Evolutionary conservation across 2,329 filamentous ascomycete species (phyloP).

Genomic region (Penicillium sclerotigenum): DNA sequence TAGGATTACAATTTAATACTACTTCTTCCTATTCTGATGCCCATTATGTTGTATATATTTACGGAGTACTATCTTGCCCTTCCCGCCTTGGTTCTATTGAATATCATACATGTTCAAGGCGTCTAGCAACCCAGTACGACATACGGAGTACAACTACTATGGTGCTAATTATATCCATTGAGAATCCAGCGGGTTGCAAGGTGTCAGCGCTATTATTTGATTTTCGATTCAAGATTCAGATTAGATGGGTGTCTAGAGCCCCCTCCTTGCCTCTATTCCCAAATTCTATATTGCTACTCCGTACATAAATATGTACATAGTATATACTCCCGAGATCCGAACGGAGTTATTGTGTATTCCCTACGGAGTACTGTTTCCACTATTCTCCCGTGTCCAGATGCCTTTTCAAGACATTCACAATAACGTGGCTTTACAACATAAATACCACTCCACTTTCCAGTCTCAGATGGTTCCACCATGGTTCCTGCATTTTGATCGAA

Average conservation of each 20-base stretch:
- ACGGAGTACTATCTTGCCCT: background rate
- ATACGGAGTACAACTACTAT: background rate
- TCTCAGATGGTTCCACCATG: background rate
- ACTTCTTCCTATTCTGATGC: background rate
- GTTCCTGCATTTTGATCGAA: background rate
- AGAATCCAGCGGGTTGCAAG: slow-evolving; percentile 1
- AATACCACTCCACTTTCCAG: background rate
- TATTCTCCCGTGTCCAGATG: background rate
- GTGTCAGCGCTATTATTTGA: slow-evolving; percentile 1
- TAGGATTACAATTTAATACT: background rate
- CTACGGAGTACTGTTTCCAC: background rate
- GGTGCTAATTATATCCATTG: slow-evolving; percentile 6
- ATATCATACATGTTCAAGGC: background rate
- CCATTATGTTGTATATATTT: background rate
- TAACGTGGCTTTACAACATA: background rate
- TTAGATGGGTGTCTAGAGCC: background rate
- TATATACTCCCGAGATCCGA: too few species aligned
- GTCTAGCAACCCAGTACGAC: background rate
- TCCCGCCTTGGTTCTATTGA: background rate
- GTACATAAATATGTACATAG: too few species aligned
- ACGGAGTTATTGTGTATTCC: too few species aligned
- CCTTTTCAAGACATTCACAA: background rate
- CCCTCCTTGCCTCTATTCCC: background rate
- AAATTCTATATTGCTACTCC: background rate
- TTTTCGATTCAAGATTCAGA: background rate